phyloP scores from a whole-genome alignment of 345 rosid species.

The Sisymbrium altissimum region DNA sequence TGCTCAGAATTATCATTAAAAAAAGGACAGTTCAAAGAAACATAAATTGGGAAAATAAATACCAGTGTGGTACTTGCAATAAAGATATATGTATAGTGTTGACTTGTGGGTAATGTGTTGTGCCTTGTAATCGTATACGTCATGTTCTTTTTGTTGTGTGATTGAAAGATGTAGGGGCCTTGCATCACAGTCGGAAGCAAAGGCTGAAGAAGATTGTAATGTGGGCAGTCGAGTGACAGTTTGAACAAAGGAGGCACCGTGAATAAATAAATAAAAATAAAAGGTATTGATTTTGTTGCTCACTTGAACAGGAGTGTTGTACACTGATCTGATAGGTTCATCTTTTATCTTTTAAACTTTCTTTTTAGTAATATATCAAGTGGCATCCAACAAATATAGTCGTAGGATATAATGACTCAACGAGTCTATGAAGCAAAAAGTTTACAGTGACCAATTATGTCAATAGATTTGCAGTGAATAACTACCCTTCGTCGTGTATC shows the following conservation, averaged over 20 bases:
- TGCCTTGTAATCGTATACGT: neutral
- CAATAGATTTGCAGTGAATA: constrained; percentile 30
- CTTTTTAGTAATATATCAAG: constrained; percentile 9
- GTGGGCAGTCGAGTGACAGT: constrained; percentile 40
- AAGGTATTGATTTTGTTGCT: constrained; percentile 16
- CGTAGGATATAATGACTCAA: constrained; percentile 35
- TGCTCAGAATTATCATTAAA: neutral
- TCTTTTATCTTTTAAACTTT: constrained; percentile 24
- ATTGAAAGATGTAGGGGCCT: constrained; percentile 41
- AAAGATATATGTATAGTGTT: constrained; percentile 18
- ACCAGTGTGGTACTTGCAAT: constrained; percentile 16
- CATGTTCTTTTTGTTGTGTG: constrained; percentile 17
- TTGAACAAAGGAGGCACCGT: constrained; percentile 44
- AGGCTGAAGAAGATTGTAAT: constrained; percentile 16
- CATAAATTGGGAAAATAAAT: neutral
- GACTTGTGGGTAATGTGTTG: constrained; percentile 16
- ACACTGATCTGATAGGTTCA: constrained; percentile 30
- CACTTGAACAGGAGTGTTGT: constrained; percentile 18
- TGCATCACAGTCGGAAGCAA: constrained; percentile 12
- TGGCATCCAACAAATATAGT: constrained; percentile 32
- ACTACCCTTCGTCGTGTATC: constrained; percentile 38
- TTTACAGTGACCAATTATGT: constrained; percentile 35
- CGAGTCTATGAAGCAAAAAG: constrained; percentile 29
- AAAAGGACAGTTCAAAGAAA: neutral
- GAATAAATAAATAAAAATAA: neutral